phyloP scores from a whole-genome alignment of 177 flowering plant genomes.

The Vitis hybrid region DNA sequence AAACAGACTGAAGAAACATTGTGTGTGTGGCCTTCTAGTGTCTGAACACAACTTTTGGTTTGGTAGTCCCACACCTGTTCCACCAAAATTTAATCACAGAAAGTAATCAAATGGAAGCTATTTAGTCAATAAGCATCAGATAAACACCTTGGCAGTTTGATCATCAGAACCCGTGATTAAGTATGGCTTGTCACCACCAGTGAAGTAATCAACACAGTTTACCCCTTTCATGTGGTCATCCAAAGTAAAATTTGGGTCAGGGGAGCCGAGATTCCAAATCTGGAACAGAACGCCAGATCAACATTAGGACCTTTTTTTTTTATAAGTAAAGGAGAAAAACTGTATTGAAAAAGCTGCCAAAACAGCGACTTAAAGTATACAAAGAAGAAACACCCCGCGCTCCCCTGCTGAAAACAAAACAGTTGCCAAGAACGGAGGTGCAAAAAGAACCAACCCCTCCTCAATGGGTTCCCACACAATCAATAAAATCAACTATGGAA shows the following conservation, averaged over 20 bases:
- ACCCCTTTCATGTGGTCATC: conserved; percentile 97
- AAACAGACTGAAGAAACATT: conserved; percentile 93
- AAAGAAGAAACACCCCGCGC: too few species aligned
- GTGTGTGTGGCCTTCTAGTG: conserved; percentile 91
- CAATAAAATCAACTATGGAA: too few species aligned
- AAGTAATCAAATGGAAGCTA: too few species aligned
- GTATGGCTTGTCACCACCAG: conserved; percentile 89
- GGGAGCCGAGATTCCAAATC: conserved; percentile 98
- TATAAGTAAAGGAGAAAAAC: not conserved
- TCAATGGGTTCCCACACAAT: too few species aligned
- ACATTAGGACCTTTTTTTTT: conserved; percentile 4
- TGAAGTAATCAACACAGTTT: conserved; percentile 90
- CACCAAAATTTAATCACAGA: not conserved
- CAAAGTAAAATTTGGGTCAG: conserved; percentile 89
- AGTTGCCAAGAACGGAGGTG: too few species aligned
- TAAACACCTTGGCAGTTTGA: conserved; percentile 87
- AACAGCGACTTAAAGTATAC: too few species aligned
- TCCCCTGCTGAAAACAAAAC: too few species aligned
- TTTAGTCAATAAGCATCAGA: not conserved
- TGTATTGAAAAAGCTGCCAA: too few species aligned
- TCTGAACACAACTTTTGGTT: conserved; percentile 93
- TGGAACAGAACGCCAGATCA: conserved; percentile 15
- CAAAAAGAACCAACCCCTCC: too few species aligned
- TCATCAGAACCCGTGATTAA: conserved; percentile 96
- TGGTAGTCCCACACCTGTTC: conserved; percentile 92